phyloP scores from a whole-genome alignment of 2,329 filamentous ascomycete genomes.

The Claviceps monticola region DNA sequence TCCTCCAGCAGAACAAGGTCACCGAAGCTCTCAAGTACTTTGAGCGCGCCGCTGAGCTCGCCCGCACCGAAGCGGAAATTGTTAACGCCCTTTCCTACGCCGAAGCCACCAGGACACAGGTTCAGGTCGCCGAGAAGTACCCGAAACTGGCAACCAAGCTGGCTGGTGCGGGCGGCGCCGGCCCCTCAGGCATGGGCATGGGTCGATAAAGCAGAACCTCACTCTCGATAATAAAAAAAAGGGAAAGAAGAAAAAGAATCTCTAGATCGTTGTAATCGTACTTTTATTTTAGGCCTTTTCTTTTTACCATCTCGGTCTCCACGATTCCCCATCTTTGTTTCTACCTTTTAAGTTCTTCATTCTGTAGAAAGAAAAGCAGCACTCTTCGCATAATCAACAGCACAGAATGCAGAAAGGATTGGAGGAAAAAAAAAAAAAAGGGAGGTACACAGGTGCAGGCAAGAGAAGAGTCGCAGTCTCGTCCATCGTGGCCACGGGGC shows the following conservation, averaged over 20 bases:
- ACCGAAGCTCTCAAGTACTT: constrained; percentile 93
- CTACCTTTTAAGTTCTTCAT: not conserved
- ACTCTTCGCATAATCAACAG: not conserved
- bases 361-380: not conserved
- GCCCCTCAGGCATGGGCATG: constrained; percentile 23
- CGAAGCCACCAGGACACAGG: constrained; percentile 88
- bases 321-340: not conserved
- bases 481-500: not conserved
- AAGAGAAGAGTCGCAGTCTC: not conserved
- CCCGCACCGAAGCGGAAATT: constrained; percentile 87
- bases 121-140: constrained; percentile 82
- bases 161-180: constrained; percentile 21
- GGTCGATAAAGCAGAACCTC: constrained; percentile 15
- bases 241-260: not conserved
- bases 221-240: not conserved
- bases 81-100: constrained; percentile 94
- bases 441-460: not conserved
- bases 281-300: not conserved
- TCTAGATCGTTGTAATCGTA: not conserved
- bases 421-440: not conserved
- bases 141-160: constrained; percentile 64
- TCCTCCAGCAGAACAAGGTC: constrained; percentile 95
- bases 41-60: constrained; percentile 87
- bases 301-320: not conserved
- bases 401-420: not conserved